Percentiles rank a stretch among this genome's conserved stretches.
phyloP scores from a whole-genome alignment of 2,329 filamentous ascomycete species.

The Sphaerostilbella broomeana region DNA sequence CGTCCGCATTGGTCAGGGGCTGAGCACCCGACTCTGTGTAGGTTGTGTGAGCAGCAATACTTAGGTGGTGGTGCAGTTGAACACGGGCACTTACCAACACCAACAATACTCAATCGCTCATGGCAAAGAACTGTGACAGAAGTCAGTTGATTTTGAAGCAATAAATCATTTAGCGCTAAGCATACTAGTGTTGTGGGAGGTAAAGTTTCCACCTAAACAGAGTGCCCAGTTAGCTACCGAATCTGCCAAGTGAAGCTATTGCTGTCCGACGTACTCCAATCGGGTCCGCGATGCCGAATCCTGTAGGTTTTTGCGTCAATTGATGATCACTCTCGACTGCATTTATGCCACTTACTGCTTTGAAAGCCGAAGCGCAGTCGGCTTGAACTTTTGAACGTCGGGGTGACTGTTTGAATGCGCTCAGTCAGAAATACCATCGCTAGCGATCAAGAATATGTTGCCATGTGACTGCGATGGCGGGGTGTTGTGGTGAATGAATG shows the following conservation, averaged over 20 bases:
- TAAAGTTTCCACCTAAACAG: conserved; percentile 71
- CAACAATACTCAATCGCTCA: conserved; percentile 95
- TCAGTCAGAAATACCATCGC: conserved; percentile 7
- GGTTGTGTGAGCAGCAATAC: conserved; percentile 15
- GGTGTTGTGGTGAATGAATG: conserved; percentile 24
- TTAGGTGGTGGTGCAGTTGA: conserved; percentile 7
- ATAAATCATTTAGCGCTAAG: conserved; percentile 35
- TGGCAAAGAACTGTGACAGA: conserved; percentile 72
- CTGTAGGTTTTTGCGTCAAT: conserved; percentile 37
- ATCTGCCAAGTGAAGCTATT: too few species aligned
- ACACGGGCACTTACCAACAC: conserved; percentile 63
- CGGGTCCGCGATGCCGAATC: conserved; percentile 90
- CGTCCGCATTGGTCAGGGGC: conserved; percentile 87
- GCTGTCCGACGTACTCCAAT: conserved; percentile 75
- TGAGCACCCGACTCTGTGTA: conserved; percentile 82
- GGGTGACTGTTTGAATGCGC: conserved; percentile 56
- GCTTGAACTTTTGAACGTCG: conserved; percentile 94
- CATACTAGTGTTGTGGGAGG: conserved; percentile 85
- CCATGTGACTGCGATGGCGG: conserved; percentile 22
- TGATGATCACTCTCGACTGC: too few species aligned
- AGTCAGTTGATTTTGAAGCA: conserved; percentile 22
- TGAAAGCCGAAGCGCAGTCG: conserved; percentile 83
- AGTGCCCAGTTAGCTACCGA: conserved; percentile 3
- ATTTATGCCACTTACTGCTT: conserved; percentile 90
- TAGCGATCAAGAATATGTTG: conserved; percentile 11